Base-by-base conservation (phyloP, 2,329 filamentous ascomycete species). In the Colletotrichum orchidophilum region DNA sequence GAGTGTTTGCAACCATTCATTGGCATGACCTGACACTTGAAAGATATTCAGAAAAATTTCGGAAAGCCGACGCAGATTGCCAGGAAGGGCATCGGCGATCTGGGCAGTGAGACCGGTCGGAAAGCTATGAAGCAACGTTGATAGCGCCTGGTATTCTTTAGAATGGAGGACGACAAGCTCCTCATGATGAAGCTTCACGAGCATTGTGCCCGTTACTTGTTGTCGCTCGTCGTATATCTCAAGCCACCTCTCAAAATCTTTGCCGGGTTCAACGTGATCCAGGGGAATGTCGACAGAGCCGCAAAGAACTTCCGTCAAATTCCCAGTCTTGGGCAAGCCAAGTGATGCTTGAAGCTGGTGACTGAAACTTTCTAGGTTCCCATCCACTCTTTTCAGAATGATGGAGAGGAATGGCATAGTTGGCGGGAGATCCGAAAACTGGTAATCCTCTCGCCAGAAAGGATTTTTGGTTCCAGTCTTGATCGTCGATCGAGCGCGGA, bases 21-120 rank as follows among this genome's bases (percentile, higher is more conserved):
- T 88, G 2, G 94, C 93, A 46, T 90, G 90, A 0, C 94, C 94
- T 2, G 95, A 96, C 3, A 97, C 95, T 78, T 99, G 96, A 77
- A 96, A 99, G 63, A 99, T 97, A 79, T 98, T 97, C 73, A 98
- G 84, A 46, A 98, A 90, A 31, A 93, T 91, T 78, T 98, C 95
- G 2, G 95, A 93, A 9, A 98, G 81, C n/a, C 90, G 88, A 63
- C 93, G 92, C 39, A 98, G 85, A 77, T 94, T 93, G 2, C 91
- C 89, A 0, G 94, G 93, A 65, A 98, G 86, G 66, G 93, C 89
- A 54, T 93, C 90, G 2, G 94, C 91, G 75, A 99, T 93, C 78
- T 97, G 93, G 46, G 94, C 87, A 0, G 96, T 98, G 66, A 99
- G 84, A 0, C 94, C 93, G 39, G 93, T 92, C 49, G 91, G 90